Evolutionary conservation across 305 asterid species (phyloP).

Genomic region (Caryopteris hybrid): DNA sequence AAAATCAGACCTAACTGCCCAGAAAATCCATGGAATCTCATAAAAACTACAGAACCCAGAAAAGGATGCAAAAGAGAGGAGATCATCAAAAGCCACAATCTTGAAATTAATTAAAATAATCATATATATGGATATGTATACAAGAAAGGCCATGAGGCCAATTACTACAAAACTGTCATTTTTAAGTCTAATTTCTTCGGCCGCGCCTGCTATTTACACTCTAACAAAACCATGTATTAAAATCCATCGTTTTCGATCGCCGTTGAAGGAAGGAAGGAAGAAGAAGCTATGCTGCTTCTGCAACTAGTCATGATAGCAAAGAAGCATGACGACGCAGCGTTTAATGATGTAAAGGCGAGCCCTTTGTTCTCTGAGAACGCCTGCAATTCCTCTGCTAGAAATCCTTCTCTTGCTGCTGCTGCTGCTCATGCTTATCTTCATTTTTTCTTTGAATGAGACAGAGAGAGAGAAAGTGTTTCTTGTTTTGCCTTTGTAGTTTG

Average conservation of each 20-base stretch:
- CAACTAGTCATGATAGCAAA: slow-evolving; percentile 55
- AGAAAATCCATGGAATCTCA: no score
- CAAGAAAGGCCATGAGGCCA: slow-evolving; percentile 12
- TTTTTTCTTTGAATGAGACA: not conserved
- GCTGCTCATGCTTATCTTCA: slow-evolving; percentile 42
- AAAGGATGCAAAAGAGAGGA: no score
- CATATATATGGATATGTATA: slow-evolving; percentile 14
- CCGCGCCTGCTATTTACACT: slow-evolving; percentile 33
- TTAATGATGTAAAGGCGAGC: slow-evolving; percentile 61
- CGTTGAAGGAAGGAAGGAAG: not conserved
- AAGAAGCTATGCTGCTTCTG: no score
- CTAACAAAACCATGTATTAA: not conserved
- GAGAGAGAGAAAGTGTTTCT: not conserved
- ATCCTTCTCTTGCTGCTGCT: slow-evolving; percentile 42
- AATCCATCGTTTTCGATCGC: not conserved
- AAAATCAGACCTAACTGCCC: no score
- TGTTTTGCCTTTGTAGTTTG: no score
- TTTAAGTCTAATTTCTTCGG: not conserved
- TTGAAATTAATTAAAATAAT: slow-evolving; percentile 13
- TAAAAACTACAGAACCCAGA: no score
- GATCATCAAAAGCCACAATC: no score
- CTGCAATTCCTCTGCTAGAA: slow-evolving; percentile 59
- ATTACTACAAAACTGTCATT: slow-evolving; percentile 39
- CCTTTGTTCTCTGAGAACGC: slow-evolving; percentile 56
- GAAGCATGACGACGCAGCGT: slow-evolving; percentile 69